Conservation (phyloP, 352 stramenopile genomes). For the Phytophthora gonapodyides region DNA sequence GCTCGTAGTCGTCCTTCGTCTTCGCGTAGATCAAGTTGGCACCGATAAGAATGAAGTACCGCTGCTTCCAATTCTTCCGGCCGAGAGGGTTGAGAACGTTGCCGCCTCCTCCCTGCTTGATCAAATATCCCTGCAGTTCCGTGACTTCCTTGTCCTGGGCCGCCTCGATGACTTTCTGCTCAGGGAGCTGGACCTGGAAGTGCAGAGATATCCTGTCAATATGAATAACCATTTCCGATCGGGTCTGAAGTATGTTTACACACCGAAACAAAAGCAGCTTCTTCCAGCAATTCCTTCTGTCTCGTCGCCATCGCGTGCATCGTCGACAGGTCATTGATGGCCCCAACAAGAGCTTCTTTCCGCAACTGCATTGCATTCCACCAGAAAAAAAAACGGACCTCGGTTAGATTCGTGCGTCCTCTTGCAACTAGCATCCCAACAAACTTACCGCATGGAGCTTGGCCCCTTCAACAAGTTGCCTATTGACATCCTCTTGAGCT, state of each 20-base stretch:
- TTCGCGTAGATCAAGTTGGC: conserved; percentile 79
- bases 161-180: conserved; percentile 81
- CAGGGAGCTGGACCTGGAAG: conserved; percentile 67
- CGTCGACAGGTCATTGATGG: conserved; percentile 62
- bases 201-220: not conserved
- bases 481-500: conserved; percentile 65
- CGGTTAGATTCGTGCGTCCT: too few relatives aligned
- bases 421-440: not conserved
- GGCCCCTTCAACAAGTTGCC: conserved; percentile 64
- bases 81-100: conserved; percentile 79
- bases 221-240: too few relatives aligned
- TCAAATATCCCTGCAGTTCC: conserved; percentile 81
- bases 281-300: conserved; percentile 74
- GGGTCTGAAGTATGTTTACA: conserved; percentile 6
- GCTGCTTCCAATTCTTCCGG: conserved; percentile 89
- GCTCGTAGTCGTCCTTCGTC: conserved; percentile 89
- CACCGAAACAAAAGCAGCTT: conserved; percentile 81
- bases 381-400: not conserved
- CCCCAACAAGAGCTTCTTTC: conserved; percentile 72
- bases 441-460: conserved; percentile 65
- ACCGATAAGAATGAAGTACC: conserved; percentile 85
- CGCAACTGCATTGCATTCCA: conserved; percentile 45
- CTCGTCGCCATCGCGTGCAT: conserved; percentile 73
- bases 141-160: conserved; percentile 66
- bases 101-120: conserved; percentile 85